Conservation (phyloP, 257 asterid species). For the Petunia axillaris region DNA sequence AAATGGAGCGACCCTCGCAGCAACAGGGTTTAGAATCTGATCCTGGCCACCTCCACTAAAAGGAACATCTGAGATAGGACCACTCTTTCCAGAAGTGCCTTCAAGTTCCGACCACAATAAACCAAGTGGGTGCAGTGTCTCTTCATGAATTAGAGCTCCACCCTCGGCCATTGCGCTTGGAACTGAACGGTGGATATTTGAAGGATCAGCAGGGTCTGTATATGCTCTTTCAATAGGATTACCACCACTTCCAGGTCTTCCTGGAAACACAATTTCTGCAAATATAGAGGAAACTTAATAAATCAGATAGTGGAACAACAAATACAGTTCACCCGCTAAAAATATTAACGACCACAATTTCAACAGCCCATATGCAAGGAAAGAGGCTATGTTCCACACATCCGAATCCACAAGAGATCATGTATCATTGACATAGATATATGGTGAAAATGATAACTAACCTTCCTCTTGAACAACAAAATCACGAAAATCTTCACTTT, state of each 20-base stretch:
- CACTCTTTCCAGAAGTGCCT: constrained; percentile 62
- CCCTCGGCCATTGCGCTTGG: constrained; percentile 47
- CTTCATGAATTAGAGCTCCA: constrained; percentile 49
- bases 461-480: constrained; percentile 73
- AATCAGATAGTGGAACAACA: constrained; percentile 17
- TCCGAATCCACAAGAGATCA: not conserved
- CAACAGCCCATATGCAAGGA: not conserved
- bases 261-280: constrained; percentile 78
- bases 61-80: constrained; percentile 41
- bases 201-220: constrained; percentile 47
- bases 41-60: constrained; percentile 48
- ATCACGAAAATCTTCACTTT: constrained; percentile 52
- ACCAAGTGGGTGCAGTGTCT: constrained; percentile 74
- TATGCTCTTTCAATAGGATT: constrained; percentile 52
- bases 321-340: not conserved
- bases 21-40: constrained; percentile 44
- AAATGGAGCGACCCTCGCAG: constrained; percentile 55
- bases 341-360: not conserved
- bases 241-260: constrained; percentile 80
- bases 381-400: not conserved
- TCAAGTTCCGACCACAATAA: constrained; percentile 94
- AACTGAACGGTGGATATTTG: constrained; percentile 41
- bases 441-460: constrained; percentile 33
- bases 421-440: not conserved
- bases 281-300: not conserved